Evolutionary conservation across 257 asterid genomes (phyloP).

Genomic region (Voacanga thouarsii): DNA sequence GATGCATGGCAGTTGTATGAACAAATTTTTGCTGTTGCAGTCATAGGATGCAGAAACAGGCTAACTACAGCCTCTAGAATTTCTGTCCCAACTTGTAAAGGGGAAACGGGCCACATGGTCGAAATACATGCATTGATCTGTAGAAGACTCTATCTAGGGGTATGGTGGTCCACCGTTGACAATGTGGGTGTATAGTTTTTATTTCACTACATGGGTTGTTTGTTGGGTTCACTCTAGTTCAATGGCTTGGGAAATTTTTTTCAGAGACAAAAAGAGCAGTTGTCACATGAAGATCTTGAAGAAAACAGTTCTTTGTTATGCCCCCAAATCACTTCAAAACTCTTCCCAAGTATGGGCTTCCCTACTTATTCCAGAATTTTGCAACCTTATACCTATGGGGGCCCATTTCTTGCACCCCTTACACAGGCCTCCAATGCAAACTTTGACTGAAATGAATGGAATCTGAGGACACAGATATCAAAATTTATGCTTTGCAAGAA

Average conservation of each 20-base stretch:
- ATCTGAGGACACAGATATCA: too few species aligned
- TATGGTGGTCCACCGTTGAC: constrained; percentile 30
- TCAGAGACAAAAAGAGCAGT: constrained; percentile 27
- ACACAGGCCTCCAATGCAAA: too few species aligned
- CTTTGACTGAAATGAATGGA: too few species aligned
- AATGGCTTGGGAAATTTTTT: background rate
- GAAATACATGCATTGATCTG: constrained; percentile 3
- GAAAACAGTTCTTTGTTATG: background rate
- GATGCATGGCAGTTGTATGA: constrained; percentile 12
- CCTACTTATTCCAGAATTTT: background rate
- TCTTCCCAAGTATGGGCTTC: constrained; percentile 13
- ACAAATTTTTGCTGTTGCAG: constrained; percentile 16
- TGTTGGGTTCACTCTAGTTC: constrained; percentile 19
- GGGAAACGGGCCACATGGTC: constrained; percentile 30
- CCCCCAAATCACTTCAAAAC: background rate
- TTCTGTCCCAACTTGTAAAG: constrained; percentile 8
- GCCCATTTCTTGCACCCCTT: too few species aligned
- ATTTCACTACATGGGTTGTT: constrained; percentile 27
- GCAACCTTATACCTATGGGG: background rate
- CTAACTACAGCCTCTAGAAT: constrained; percentile 8
- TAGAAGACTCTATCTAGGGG: background rate
- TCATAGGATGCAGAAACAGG: constrained; percentile 23
- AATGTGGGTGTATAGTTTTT: constrained; percentile 3
- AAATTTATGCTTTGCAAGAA: too few species aligned
- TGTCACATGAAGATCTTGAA: constrained; percentile 27